Evolutionary conservation across 495 filamentous ascomycete genomes (phyloP), one percentile per base, ranked within the genome.

Genomic region (Aspergillus sclerotioniger): DNA sequence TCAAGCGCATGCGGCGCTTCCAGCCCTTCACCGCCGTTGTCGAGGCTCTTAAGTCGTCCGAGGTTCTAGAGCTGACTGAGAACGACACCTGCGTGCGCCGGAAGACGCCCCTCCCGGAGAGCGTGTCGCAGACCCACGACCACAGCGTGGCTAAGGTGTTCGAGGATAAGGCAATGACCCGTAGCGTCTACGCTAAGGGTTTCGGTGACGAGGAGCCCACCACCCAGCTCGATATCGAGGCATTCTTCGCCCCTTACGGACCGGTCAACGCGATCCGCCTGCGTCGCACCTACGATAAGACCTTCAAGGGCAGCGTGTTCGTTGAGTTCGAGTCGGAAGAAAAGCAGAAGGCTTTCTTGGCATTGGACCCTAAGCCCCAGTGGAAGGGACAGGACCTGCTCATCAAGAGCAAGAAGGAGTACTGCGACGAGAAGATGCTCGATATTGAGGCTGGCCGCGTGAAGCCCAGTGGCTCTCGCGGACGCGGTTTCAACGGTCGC

Each of bases 1-100:
- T 98, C 79, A 92, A 92, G 70, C 90, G 94, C 63, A 98, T 98
- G 94, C 84, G 81, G 46, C 88, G 87, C 60, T 98, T 98, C 81
- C 83, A 92, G 71, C 90, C 91, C 21, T 87, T 87, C 70, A 83
- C 79, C 53, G 87, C 87, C 35, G 83, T 99, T 37, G 85, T 96
- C 48, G 83, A 86, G 58, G 94, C 94, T 31, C 81, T 99, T 19
- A 85, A 84, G 67, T 81, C 87, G 10, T 90, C 88, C 71, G 76
- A 82, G 29, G 71, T 82, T 41, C 76, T 99, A 20, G 83, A 87
- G 10, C 76, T 97, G 49, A 73, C 90, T 41, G 78, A 83, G 57
- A 82, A 90, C 67, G 73, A 86, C 53, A 87, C 89, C 65, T 70
- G 71, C 29, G 71, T 96, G 67, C 85, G 83, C 70, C 90, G 95